phyloP scores from a whole-genome alignment of 805 yeast genomes.

The Barnettozyma populi region DNA sequence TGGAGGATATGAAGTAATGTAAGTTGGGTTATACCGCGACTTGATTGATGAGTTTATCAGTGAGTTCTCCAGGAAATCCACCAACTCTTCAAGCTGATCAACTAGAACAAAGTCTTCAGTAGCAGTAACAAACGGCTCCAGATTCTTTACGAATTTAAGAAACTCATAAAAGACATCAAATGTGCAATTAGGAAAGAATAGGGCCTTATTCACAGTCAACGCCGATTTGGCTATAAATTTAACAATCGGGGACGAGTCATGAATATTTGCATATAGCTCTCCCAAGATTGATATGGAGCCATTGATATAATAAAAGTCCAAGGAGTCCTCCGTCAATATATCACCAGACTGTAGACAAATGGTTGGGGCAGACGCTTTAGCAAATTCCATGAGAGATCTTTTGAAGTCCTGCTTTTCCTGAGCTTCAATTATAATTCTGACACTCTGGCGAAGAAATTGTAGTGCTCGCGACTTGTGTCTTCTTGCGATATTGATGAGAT shows the following conservation, averaged over 20 bases:
- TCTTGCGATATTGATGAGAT: slow-evolving; percentile 3
- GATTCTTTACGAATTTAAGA: slow-evolving; percentile 9
- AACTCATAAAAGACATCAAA: slow-evolving; percentile 17
- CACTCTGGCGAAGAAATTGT: slow-evolving; percentile 7
- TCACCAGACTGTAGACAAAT: slow-evolving; percentile 16
- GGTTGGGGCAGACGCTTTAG: slow-evolving; percentile 10
- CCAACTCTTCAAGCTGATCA: slow-evolving; percentile 5
- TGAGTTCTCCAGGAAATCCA: slow-evolving; percentile 8
- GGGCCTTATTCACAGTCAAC: slow-evolving; percentile 5
- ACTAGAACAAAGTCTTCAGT: slow-evolving; percentile 11
- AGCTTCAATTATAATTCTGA: slow-evolving; percentile 11
- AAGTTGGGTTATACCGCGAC: slow-evolving; percentile 2
- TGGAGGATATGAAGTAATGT: slow-evolving; percentile 17
- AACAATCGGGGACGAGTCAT: slow-evolving; percentile 16
- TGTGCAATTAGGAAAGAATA: slow-evolving; percentile 20
- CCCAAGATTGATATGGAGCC: slow-evolving; percentile 16
- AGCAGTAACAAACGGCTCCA: slow-evolving; percentile 6
- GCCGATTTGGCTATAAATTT: slow-evolving; percentile 10
- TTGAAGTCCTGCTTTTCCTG: slow-evolving; percentile 7
- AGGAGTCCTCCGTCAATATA: slow-evolving; percentile 4
- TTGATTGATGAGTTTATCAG: slow-evolving; percentile 2
- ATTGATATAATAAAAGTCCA: slow-evolving; percentile 13
- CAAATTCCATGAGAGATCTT: slow-evolving; percentile 6
- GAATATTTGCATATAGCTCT: slow-evolving; percentile 12
- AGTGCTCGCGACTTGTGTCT: slow-evolving; percentile 9